Conservation (phyloP, 2,329 filamentous ascomycete genomes). For the Colletotrichum sansevieriae region DNA sequence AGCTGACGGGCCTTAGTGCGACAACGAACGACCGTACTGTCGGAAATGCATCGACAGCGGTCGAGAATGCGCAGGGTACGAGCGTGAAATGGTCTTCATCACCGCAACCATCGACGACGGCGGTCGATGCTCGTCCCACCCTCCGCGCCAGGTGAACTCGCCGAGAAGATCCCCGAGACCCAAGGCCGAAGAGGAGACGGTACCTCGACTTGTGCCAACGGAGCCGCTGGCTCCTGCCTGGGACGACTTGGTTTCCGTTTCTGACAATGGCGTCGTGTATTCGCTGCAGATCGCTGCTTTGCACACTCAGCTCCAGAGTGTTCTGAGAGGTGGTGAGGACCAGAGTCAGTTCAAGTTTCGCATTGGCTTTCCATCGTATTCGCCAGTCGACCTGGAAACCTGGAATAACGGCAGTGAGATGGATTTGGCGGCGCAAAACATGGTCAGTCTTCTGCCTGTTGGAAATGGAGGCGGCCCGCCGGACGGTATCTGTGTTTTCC, state of each 20-base stretch:
- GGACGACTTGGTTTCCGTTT: conserved; percentile 61
- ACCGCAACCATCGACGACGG: conserved; percentile 67
- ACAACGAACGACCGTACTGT: conserved; percentile 71
- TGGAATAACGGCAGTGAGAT: conserved; percentile 54
- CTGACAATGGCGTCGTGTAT: conserved; percentile 53
- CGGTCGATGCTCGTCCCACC: conserved; percentile 69
- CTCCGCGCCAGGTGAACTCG: conserved; percentile 60
- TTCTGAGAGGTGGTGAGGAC: conserved; percentile 48
- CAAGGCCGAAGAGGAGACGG: conserved; percentile 45
- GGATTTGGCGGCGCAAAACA: conserved; percentile 57
- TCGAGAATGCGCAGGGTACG: conserved; percentile 72
- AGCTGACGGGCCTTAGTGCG: conserved; percentile 61
- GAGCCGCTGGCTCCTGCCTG: conserved; percentile 64
- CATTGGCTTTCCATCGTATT: conserved; percentile 56
- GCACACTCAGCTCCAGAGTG: conserved; percentile 55
- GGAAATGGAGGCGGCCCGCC: conserved; percentile 48
- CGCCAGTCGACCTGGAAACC: conserved; percentile 54
- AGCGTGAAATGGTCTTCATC: conserved; percentile 74
- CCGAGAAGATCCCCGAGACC: conserved; percentile 50
- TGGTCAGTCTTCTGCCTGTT: conserved; percentile 55
- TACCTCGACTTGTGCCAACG: conserved; percentile 50
- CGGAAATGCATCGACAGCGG: conserved; percentile 71
- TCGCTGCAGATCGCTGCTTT: conserved; percentile 60
- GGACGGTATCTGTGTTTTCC: conserved; percentile 63
- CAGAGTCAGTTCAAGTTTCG: conserved; percentile 47